Conservation (phyloP, 2,329 filamentous ascomycete genomes). For the Neonectria sp. region DNA sequence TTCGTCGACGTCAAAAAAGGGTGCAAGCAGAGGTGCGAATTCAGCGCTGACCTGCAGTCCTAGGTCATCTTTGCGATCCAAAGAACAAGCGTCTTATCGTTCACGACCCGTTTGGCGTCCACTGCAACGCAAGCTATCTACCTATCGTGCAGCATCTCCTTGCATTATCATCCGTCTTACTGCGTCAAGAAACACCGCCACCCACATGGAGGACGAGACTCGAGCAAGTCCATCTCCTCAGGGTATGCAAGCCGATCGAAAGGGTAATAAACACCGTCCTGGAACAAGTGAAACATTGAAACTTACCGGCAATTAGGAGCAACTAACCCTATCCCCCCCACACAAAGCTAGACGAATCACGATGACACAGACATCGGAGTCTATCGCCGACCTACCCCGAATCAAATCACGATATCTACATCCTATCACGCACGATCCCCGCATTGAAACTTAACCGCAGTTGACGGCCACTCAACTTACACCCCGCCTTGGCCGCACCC, state of each 20-base stretch:
- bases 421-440: constrained; percentile 17
- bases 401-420: constrained; percentile 1
- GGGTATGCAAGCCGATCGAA: neutral
- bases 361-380: constrained; percentile 21
- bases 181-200: neutral
- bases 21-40: neutral
- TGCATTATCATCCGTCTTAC: neutral
- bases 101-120: neutral
- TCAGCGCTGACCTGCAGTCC: neutral
- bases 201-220: neutral
- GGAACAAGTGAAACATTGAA: neutral
- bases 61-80: neutral
- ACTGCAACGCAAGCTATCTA: neutral
- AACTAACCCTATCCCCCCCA: neutral
- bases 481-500: constrained; percentile 3
- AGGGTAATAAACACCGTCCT: neutral
- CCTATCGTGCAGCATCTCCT: neutral
- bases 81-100: neutral
- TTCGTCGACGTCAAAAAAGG: neutral
- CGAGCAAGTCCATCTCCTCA: neutral
- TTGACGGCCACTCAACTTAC: constrained; percentile 18
- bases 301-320: neutral
- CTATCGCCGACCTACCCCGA: constrained; percentile 17
- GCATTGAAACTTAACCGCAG: constrained; percentile 17
- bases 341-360: constrained; percentile 2